These are phyloP conservation scores for Lobosporangium transversale DNA, from an alignment of 192 early-diverging fungal species.

Conservation along the genomic window DNA sequence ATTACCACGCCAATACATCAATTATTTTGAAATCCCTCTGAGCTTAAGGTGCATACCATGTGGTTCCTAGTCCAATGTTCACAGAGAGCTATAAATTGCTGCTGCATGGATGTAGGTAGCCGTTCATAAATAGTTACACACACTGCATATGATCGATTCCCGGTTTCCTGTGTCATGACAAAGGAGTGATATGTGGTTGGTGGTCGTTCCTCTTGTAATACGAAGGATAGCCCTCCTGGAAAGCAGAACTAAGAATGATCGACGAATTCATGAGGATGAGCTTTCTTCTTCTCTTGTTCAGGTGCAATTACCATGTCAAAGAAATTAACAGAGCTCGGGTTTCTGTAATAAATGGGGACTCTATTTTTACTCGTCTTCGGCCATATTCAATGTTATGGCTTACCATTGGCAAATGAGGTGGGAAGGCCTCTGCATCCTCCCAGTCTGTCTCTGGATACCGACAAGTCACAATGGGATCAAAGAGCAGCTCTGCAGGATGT, in stretches of 20 bases:
- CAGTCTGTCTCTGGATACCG: constrained; percentile 43
- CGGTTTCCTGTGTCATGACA: constrained; percentile 58
- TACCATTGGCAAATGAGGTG: constrained; percentile 33
- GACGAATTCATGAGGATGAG: no score
- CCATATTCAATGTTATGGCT: background rate
- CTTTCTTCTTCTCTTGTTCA: no score
- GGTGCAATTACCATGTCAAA: no score
- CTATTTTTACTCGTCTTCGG: no score
- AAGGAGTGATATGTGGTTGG: constrained; percentile 54
- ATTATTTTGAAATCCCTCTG: no score
- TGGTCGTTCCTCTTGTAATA: constrained; percentile 28
- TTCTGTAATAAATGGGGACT: no score
- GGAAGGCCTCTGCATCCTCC: constrained; percentile 34
- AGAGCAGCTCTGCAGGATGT: constrained; percentile 32
- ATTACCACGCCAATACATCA: background rate
- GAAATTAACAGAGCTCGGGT: no score
- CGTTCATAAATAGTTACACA: constrained; percentile 54
- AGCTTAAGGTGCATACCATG: constrained; percentile 22
- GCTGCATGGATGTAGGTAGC: constrained; percentile 19
- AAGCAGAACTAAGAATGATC: constrained; percentile 50
- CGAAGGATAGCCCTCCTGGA: constrained; percentile 47
- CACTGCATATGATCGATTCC: constrained; percentile 50
- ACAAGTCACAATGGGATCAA: constrained; percentile 36
- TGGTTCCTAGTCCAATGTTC: constrained; percentile 33
- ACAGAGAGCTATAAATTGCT: constrained; percentile 21